Conservation (phyloP, 371 early-diverging fungal species). For the Apophysomyces ossiformis region DNA sequence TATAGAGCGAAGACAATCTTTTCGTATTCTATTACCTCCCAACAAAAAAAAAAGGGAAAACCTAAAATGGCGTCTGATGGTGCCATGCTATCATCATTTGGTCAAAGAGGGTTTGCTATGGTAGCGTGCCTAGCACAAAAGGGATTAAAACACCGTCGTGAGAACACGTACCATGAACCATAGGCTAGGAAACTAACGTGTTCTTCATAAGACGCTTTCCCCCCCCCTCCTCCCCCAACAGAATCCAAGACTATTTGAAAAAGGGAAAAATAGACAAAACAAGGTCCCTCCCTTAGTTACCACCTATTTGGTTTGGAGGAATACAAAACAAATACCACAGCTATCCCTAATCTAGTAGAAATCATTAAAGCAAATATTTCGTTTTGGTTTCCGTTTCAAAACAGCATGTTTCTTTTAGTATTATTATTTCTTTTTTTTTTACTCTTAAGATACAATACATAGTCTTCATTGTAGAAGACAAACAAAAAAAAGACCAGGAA, state of each 20-base stretch:
- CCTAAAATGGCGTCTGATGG: no score
- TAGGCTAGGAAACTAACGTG: background rate
- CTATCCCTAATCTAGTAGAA: background rate
- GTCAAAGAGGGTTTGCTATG: background rate
- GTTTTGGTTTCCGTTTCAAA: background rate
- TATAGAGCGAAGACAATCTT: no score
- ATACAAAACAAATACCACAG: background rate
- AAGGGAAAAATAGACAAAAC: constrained; percentile 11
- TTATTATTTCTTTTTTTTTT: background rate
- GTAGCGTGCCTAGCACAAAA: no score
- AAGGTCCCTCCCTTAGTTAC: background rate
- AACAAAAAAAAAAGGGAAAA: background rate
- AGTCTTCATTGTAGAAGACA: constrained; percentile 5
- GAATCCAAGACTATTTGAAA: background rate
- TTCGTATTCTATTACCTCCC: no score
- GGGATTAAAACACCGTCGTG: no score
- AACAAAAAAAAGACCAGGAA: background rate
- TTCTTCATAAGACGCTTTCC: background rate
- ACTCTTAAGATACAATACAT: constrained; percentile 8
- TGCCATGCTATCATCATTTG: background rate
- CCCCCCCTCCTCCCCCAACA: no score
- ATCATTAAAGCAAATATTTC: background rate
- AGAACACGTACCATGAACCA: no score
- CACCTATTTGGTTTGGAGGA: constrained; percentile 5
- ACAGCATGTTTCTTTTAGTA: no score